A percentile compares a stretch with the other conserved stretches of the same genome.
Evolutionary conservation across 2,329 filamentous ascomycete genomes (phyloP).

Genomic region (Aspergillus pseudoviridinutans): DNA sequence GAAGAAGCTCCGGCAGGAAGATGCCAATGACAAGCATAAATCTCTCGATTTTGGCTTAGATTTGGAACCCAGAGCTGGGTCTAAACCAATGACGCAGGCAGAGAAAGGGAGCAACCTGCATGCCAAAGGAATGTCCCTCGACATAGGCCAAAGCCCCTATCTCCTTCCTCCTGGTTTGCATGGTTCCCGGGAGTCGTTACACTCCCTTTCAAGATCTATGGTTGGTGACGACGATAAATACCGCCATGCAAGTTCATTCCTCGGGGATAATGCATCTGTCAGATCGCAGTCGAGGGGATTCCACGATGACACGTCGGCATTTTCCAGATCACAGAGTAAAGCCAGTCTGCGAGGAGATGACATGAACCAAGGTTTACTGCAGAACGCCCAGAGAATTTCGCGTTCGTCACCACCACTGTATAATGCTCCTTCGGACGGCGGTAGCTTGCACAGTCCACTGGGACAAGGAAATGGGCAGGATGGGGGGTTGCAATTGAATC

Average conservation of each 20-base stretch:
- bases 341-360: conserved; percentile 41
- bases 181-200: conserved; percentile 77
- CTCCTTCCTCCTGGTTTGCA: conserved; percentile 82
- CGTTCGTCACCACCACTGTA: conserved; percentile 45
- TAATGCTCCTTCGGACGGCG: conserved; percentile 15
- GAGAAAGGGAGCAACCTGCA: conserved; percentile 41
- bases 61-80: conserved; percentile 32
- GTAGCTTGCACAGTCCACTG: conserved; percentile 3
- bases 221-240: conserved; percentile 80
- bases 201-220: conserved; percentile 75
- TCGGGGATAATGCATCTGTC: conserved; percentile 41
- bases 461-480: conserved; percentile 14
- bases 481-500: conserved; percentile 17
- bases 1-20: conserved; percentile 68
- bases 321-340: conserved; percentile 48
- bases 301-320: conserved; percentile 50
- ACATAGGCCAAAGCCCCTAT: conserved; percentile 72
- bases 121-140: conserved; percentile 54
- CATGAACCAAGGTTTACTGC: conserved; percentile 51
- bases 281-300: conserved; percentile 32
- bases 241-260: conserved; percentile 57
- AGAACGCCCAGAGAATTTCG: conserved; percentile 57
- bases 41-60: conserved; percentile 91
- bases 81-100: conserved; percentile 54
- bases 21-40: conserved; percentile 79